Conservation (phyloP, 257 asterid species). For the Solanum appendiculatum region DNA sequence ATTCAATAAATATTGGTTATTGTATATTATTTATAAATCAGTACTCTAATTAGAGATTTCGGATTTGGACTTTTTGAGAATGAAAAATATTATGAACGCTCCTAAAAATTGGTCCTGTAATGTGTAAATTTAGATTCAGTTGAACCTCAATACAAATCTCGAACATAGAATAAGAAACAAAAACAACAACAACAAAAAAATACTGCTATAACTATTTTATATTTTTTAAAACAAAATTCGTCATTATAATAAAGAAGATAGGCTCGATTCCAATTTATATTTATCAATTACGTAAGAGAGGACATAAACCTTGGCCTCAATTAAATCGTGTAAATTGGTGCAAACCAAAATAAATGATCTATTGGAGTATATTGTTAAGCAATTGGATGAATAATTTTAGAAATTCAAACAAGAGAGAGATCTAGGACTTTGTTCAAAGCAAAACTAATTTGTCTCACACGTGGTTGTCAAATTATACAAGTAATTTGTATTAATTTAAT, state of each 20-base stretch:
- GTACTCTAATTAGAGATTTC: too few species aligned
- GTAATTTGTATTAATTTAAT: not conserved
- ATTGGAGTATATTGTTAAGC: not conserved
- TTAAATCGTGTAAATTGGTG: not conserved
- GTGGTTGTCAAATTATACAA: not conserved
- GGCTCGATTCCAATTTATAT: not conserved
- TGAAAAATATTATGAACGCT: not conserved
- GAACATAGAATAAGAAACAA: rapidly evolving
- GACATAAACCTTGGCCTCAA: not conserved
- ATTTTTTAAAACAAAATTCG: not conserved
- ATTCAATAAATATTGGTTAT: too few species aligned
- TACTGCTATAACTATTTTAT: not conserved
- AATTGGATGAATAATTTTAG: not conserved
- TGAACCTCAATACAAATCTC: rapidly evolving
- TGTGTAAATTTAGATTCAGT: rapidly evolving
- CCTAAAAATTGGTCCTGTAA: not conserved
- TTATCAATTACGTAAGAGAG: not conserved
- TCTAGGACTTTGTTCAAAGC: not conserved
- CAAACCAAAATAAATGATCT: not conserved
- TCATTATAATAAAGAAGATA: not conserved
- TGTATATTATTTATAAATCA: too few species aligned
- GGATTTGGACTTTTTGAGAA: too few species aligned
- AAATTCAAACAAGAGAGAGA: not conserved
- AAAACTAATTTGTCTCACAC: not conserved
- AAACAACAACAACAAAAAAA: too few species aligned